A percentile compares a stretch with the other conserved stretches of the same genome.
These are phyloP conservation scores for Bipolaris oryzae DNA, from an alignment of 2,329 filamentous ascomycete species.

Conservation along the genomic window DNA sequence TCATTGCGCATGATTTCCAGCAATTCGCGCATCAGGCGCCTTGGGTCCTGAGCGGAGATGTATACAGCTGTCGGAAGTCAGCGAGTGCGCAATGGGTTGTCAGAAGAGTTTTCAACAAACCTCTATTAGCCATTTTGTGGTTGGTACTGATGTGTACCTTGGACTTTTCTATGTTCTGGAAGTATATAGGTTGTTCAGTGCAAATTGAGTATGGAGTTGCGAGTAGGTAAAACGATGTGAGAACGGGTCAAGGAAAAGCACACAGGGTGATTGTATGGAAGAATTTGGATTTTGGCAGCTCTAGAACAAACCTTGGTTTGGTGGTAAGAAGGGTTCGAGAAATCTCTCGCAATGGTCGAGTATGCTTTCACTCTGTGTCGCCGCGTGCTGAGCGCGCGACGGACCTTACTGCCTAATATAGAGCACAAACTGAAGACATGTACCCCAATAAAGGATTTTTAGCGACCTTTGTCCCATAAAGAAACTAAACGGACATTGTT, in stretches of 20 bases:
- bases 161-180: not conserved
- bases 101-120: too few relatives aligned
- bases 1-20: not conserved
- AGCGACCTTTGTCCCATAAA: not conserved
- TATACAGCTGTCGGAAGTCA: not conserved
- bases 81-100: not conserved
- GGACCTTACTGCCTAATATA: not conserved
- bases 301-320: too few relatives aligned
- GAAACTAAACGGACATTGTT: not conserved
- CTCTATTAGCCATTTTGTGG: too few relatives aligned
- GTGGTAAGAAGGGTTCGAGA: not conserved
- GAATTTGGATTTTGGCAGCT: too few relatives aligned
- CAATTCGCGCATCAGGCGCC: not conserved
- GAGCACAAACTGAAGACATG: not conserved
- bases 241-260: too few relatives aligned
- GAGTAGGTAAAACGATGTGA: too few relatives aligned
- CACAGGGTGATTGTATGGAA: too few relatives aligned
- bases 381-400: not conserved
- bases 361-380: not conserved
- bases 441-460: too few relatives aligned
- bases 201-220: too few relatives aligned
- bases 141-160: not conserved
- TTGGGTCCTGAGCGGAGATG: not conserved
- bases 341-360: not conserved
- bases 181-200: too few relatives aligned